Evolutionary conservation across 139 green algal genomes (phyloP).

Genomic region (Helicosporidium sp.): DNA sequence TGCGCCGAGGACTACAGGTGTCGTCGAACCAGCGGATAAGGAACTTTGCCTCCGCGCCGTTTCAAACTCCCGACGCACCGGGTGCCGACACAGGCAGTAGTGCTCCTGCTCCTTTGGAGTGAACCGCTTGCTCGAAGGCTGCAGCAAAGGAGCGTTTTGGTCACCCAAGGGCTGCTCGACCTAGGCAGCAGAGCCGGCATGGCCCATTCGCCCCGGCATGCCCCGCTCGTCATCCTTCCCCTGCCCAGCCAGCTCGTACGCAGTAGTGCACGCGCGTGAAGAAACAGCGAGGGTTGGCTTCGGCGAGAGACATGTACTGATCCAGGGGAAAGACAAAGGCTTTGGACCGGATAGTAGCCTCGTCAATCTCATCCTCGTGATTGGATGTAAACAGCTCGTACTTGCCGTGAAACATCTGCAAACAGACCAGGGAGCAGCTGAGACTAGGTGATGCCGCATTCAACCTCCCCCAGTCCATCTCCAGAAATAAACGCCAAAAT

Average conservation of each 20-base stretch:
- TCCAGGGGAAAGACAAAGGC: no score
- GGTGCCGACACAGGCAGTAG: not conserved
- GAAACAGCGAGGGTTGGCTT: no score
- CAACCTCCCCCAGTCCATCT: not conserved
- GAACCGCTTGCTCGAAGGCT: not conserved
- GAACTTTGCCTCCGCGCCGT: no score
- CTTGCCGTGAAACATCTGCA: slow-evolving; percentile 2
- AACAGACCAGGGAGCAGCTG: not conserved
- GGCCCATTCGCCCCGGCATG: no score
- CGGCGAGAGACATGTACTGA: no score
- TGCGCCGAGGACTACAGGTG: not conserved
- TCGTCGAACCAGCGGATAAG: not conserved
- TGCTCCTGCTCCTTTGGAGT: not conserved
- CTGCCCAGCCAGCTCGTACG: not conserved
- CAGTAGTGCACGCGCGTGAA: not conserved
- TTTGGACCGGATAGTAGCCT: not conserved
- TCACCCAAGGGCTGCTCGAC: no score
- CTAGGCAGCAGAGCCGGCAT: no score
- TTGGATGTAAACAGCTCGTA: slow-evolving; percentile 56
- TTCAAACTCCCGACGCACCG: not conserved
- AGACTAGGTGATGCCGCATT: not conserved
- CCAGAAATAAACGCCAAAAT: not conserved
- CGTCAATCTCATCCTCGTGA: slow-evolving; percentile 20
- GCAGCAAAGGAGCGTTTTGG: not conserved
- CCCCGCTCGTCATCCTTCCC: not conserved